Base-by-base conservation (phyloP, 2,329 filamentous ascomycete genomes). In the Arthrobotrys megalospora region DNA sequence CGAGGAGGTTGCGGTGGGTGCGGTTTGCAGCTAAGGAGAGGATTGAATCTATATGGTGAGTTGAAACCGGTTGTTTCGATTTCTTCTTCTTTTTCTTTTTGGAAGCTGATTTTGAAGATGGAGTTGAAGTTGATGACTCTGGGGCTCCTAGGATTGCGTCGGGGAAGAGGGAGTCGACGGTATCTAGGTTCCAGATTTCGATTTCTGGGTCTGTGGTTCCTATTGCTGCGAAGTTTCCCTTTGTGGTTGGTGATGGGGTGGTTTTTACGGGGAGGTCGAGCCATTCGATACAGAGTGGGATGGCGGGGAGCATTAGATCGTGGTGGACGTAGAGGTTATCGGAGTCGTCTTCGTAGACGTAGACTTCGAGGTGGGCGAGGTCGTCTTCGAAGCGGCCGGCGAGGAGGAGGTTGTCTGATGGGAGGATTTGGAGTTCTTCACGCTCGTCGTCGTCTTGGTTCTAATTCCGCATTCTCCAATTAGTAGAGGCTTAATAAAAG, bases 281-380 rank as follows among this genome's bases (percentile, higher is more conserved):
- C 96, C 96, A 99, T 86, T 99, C 96, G 47, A 98, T 89, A 83
- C 93, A 96, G 6, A 99, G 90, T 10, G 96, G 96, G 83, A 99
- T 97, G 24, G 95, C 95, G 36, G 96, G 96, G 70, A 99, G 89
- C 95, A 99, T 98, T 82, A 99, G 97, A 85, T 99, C 96, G 88
- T 99, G 96, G 86, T 99, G 96, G 24, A 99, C 95, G 84, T 99
- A 99, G 79, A 99, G 91, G 84, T 99, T 99, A 85, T 98, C 96
- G 52, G 91, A 92, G 79, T 90, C 90, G 82, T 98, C 96, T 85
- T 99, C 96, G 85, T 98, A 99, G 32, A 99, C 94, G 83, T 98
- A 97, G 19, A 98, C 92, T 84, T 99, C 96, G 28, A 99, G 88
- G 85, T 98, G 95, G 16, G 96, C 95, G 79, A 99, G 91, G 84